phyloP scores from a whole-genome alignment of 2,329 filamentous ascomycete species.

The Verticillium zaregamsianum region DNA sequence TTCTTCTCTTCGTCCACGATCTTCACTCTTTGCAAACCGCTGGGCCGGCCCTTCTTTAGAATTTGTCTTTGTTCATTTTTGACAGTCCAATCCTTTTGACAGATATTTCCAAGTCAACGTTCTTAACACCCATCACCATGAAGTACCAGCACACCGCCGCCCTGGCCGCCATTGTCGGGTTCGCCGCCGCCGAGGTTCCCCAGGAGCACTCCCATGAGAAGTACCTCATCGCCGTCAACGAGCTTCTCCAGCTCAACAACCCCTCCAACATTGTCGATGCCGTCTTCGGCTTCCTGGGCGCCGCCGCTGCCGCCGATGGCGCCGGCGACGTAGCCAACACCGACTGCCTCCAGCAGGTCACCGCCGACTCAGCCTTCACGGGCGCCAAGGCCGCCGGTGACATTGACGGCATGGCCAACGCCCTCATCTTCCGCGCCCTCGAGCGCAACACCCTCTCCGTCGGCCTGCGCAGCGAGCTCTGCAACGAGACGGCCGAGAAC shows the following conservation, averaged over 20 bases:
- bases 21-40: conserved; percentile 7
- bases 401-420: conserved; percentile 45
- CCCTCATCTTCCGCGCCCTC: conserved; percentile 48
- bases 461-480: conserved; percentile 53
- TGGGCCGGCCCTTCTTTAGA: conserved; percentile 14
- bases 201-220: conserved; percentile 53
- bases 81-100: not conserved
- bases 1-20: conserved; percentile 7
- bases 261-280: conserved; percentile 45
- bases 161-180: conserved; percentile 9
- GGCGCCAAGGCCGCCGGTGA: conserved; percentile 54
- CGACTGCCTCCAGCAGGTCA: conserved; percentile 56
- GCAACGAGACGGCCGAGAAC: conserved; percentile 55
- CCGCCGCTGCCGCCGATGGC: conserved; percentile 36
- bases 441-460: conserved; percentile 59
- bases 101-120: not conserved
- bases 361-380: conserved; percentile 57
- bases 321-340: conserved; percentile 30
- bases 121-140: conserved; percentile 3
- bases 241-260: conserved; percentile 42
- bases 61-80: not conserved
- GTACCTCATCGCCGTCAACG: conserved; percentile 40
- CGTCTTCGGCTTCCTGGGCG: conserved; percentile 44
- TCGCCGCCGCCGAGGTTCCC: conserved; percentile 38
- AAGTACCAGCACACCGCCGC: conserved; percentile 11